These are phyloP conservation scores for Eucalyptus erythrocorys DNA, from an alignment of 345 rosid species.

Conservation along the genomic window DNA sequence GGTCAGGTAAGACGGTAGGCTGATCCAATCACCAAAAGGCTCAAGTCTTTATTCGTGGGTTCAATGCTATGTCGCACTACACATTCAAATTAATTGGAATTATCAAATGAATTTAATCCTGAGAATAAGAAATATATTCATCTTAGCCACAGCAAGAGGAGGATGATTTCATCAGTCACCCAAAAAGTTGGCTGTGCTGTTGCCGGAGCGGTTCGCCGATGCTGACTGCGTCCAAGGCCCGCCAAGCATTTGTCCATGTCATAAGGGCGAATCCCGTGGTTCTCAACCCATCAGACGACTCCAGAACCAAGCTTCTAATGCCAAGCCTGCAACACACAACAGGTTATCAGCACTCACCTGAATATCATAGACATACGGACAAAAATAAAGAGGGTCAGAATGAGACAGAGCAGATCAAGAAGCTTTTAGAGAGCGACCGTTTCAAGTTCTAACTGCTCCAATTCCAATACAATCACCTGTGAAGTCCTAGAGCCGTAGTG, in stretches of 20 bases:
- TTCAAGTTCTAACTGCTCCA: not conserved
- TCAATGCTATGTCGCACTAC: not conserved
- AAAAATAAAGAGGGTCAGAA: not conserved
- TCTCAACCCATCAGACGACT: conserved; percentile 48
- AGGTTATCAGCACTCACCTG: not conserved
- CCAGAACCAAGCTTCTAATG: conserved; percentile 53
- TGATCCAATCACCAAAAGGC: not conserved
- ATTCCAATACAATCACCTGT: not conserved
- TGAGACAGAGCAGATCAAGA: not conserved
- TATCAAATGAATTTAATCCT: not conserved
- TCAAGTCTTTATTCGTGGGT: not conserved
- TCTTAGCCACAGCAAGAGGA: not conserved
- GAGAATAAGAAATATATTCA: not conserved
- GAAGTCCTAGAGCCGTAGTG: conserved; percentile 44
- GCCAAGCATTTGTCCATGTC: conserved; percentile 41
- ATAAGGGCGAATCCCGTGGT: conserved; percentile 36
- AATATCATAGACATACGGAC: not conserved
- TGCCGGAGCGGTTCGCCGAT: not conserved
- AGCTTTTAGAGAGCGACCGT: not conserved
- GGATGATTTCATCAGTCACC: not conserved
- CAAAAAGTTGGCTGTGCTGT: not conserved
- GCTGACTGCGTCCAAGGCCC: not conserved
- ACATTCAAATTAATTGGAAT: not conserved
- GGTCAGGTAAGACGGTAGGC: not conserved
- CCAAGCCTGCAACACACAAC: conserved; percentile 20